Evolutionary conservation across 1,284 basidiomycete species (phyloP), one percentile per base, ranked within the genome.

Genomic region (Ganoderma boninense): DNA sequence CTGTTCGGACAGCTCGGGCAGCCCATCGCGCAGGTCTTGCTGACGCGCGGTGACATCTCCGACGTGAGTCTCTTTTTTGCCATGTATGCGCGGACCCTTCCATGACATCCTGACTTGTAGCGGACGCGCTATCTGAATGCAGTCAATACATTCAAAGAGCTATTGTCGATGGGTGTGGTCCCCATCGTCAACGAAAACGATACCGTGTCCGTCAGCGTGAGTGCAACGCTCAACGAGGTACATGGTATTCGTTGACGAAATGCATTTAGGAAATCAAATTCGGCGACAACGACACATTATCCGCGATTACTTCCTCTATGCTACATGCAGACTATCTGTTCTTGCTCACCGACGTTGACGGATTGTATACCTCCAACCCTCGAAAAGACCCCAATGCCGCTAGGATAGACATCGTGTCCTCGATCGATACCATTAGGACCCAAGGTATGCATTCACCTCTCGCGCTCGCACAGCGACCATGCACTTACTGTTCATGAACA

Each of bases 111-210:
- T 26, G 40, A 62, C 65, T 38, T 38, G 44, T 77, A 97, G 96
- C 86, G 96, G 64, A 97, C 96, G 16, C 88, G 97, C 69, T 98
- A 98, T 79, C 82, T 98, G 71, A 98, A 98, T 79, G 97, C 96
- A 0, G 95, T 96, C 67, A 97, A 97, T 76, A 98, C 97, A 0
- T 90, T 98, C 79, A 92, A 92, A 49, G 95, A 97, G 77, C 85
- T 98, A 18, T 82, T 98, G 40, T 90, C 88, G 1, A 93, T 97
- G 91, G 96, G 96, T 18, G 94, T 98, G 0, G 91, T 98, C 0
- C 97, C 90, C 13, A 98, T 98, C 71, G 96, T 98, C 69, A 98
- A 98, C 81, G 97, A 98, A 81, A 98, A 98, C 76, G 97, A 98
- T 80, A 98, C 97, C 0, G 91, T 98, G 23, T 97, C 96, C 26